Evolutionary conservation across 2,329 filamentous ascomycete species (phyloP).

Genomic region (Fusarium sp.): DNA sequence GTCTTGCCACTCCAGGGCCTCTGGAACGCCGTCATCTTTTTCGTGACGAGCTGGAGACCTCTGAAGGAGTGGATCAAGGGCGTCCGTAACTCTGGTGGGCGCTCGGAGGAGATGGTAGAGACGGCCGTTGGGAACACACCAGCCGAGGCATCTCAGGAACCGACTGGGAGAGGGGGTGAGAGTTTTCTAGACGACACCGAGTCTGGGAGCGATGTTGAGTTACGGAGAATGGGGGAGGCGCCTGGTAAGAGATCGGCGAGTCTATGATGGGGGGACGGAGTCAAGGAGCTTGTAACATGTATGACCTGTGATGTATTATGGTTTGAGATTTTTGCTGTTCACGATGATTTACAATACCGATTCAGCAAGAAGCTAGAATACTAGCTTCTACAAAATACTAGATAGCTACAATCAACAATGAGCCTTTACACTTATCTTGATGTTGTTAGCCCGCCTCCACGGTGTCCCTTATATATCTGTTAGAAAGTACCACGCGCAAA

Average conservation of each 20-base stretch:
- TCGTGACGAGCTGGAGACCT: slow-evolving; percentile 64
- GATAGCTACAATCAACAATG: neutral
- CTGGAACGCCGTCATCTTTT: slow-evolving; percentile 82
- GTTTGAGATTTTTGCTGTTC: slow-evolving; percentile 15
- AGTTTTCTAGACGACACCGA: slow-evolving; percentile 46
- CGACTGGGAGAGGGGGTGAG: slow-evolving; percentile 24
- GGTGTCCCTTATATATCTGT: neutral
- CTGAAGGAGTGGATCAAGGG: slow-evolving; percentile 34
- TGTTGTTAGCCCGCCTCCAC: neutral
- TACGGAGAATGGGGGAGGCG: slow-evolving; percentile 42
- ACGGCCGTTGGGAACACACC: neutral
- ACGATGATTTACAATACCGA: slow-evolving; percentile 9
- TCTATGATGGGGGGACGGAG: slow-evolving; percentile 16
- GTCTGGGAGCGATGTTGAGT: slow-evolving; percentile 49
- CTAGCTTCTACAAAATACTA: neutral
- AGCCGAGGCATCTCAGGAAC: slow-evolving; percentile 14
- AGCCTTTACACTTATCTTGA: neutral
- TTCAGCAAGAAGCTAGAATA: neutral
- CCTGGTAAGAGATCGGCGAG: slow-evolving; percentile 41
- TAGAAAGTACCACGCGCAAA: neutral
- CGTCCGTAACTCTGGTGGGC: neutral
- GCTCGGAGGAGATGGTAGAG: slow-evolving; percentile 29
- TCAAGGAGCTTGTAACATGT: neutral
- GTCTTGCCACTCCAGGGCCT: slow-evolving; percentile 80
- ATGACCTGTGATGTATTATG: slow-evolving; percentile 16